A percentile compares a stretch with the other conserved stretches of the same genome.
Evolutionary conservation across 163 green algal species (phyloP).

Genomic region (Picocystis sp.): DNA sequence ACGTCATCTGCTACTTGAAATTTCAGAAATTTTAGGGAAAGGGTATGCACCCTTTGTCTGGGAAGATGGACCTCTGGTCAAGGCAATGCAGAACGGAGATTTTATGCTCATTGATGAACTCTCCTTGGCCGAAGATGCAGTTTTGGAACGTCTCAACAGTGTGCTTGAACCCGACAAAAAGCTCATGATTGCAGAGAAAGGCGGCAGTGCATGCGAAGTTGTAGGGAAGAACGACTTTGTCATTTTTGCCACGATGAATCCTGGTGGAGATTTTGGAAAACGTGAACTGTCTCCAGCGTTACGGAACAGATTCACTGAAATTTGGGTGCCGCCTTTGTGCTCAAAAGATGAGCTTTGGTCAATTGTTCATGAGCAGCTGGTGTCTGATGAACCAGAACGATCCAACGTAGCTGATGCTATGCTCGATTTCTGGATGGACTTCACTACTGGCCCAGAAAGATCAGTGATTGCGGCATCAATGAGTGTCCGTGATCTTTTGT

Average conservation of each 20-base stretch:
- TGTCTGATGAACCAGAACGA: constrained; percentile 2
- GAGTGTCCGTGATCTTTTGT: constrained; percentile 80
- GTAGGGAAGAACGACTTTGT: constrained; percentile 63
- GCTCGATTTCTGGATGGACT: constrained; percentile 71
- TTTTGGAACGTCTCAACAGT: constrained; percentile 94
- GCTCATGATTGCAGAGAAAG: constrained; percentile 77
- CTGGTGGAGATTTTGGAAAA: constrained; percentile 97
- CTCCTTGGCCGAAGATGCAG: constrained; percentile 92
- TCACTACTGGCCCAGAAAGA: constrained; percentile 17
- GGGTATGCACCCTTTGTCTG: constrained; percentile 78
- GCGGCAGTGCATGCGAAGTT: constrained; percentile 55
- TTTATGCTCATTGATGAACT: constrained; percentile 93
- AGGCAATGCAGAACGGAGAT: constrained; percentile 79
- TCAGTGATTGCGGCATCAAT: constrained; percentile 21
- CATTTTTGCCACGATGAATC: constrained; percentile 97
- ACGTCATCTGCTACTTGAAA: neutral
- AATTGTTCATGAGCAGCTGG: constrained; percentile 58
- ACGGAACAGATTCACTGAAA: constrained; percentile 74
- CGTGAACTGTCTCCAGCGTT: constrained; percentile 94
- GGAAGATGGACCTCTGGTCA: constrained; percentile 88
- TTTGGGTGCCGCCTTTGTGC: constrained; percentile 77
- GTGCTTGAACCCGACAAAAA: constrained; percentile 27
- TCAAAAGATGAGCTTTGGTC: constrained; percentile 53
- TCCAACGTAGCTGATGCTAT: constrained; percentile 25
- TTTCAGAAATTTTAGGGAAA: constrained; percentile 22